A percentile compares a stretch with the other conserved stretches of the same genome.
These are phyloP conservation scores for Diaporthe capsici DNA, from an alignment of 2,329 filamentous ascomycete species.

Conservation along the genomic window DNA sequence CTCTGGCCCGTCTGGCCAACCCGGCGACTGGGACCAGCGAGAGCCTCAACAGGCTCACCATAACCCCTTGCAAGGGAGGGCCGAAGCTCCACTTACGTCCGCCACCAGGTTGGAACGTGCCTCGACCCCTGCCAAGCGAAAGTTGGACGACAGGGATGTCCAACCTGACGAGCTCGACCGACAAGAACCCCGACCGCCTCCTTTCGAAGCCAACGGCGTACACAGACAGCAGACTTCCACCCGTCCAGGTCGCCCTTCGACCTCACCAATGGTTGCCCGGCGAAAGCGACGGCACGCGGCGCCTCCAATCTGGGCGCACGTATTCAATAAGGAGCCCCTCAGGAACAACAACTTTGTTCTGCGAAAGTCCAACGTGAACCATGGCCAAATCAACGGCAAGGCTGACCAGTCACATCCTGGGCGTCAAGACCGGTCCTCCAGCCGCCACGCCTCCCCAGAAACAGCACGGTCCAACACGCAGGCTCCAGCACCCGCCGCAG, in stretches of 20 bases:
- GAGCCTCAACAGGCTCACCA: conserved; percentile 44
- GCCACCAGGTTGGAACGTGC: conserved; percentile 48
- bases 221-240: conserved; percentile 43
- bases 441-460: conserved; percentile 64
- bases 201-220: conserved; percentile 64
- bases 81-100: conserved; percentile 45
- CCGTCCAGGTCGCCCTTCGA: conserved; percentile 46
- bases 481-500: conserved; percentile 41
- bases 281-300: conserved; percentile 57
- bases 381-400: conserved; percentile 57
- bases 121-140: conserved; percentile 61
- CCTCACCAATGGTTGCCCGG: conserved; percentile 52
- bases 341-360: conserved; percentile 62
- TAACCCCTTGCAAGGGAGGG: conserved; percentile 41
- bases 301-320: conserved; percentile 65
- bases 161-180: conserved; percentile 66
- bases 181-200: conserved; percentile 62
- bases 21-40: conserved; percentile 40
- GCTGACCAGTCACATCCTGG: conserved; percentile 43
- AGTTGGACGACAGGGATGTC: conserved; percentile 63
- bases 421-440: conserved; percentile 50
- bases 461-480: conserved; percentile 52
- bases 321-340: conserved; percentile 54
- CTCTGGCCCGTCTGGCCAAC: conserved; percentile 41
- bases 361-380: conserved; percentile 51